Evolutionary conservation across 2,329 filamentous ascomycete species (phyloP), one percentile per base, ranked within the genome.

Genomic region (Colletotrichum tofieldiae): DNA sequence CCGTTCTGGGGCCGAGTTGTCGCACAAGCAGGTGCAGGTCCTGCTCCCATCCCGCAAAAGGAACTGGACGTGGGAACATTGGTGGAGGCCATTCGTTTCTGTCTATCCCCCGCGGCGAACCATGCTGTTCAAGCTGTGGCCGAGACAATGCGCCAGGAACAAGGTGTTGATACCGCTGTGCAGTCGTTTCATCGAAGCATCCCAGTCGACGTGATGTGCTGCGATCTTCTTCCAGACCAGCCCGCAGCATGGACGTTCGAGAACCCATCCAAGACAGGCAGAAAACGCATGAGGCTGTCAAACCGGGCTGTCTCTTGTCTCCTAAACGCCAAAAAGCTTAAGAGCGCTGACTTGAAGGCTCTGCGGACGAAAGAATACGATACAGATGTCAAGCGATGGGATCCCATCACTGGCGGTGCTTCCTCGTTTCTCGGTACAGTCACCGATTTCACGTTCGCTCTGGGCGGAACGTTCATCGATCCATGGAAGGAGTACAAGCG

Each of bases 1-100:
- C 83, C 82, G 47, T 85, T 85, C 73, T 85, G 84, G 83, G 83
- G 80, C 16, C 75, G 78, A 3, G 83, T 85, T 78, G 78, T 85
- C 0, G 78, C 79, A 2, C 75, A 75, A 32, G 82, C 81, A 0
- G 82, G 82, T 18, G 83, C 82, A 14, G 84, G 29, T 32, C 29
- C 29, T 32, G 29, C 29, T 32, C 29, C 29, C 29, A 32, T 32
- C 6, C 29, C 29, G 29, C 29, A 32, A 32, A 32, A 82, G 71
- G 71, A 75, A 20, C 76, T 85, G 0, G 78, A 71, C 7, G 74
- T 73, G 4, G 76, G 81, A n/a, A 79, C 75, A 11, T 77, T 86
- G 4, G 78, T 80, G 2, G 77, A 80, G 62, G 81, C 78, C 3
- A 82, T 84, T 12, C 66, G 73, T 26, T 77, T 82, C 66, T 82